phyloP scores from a whole-genome alignment of 805 yeast species.

The Yamadazyma paraphyllophila region DNA sequence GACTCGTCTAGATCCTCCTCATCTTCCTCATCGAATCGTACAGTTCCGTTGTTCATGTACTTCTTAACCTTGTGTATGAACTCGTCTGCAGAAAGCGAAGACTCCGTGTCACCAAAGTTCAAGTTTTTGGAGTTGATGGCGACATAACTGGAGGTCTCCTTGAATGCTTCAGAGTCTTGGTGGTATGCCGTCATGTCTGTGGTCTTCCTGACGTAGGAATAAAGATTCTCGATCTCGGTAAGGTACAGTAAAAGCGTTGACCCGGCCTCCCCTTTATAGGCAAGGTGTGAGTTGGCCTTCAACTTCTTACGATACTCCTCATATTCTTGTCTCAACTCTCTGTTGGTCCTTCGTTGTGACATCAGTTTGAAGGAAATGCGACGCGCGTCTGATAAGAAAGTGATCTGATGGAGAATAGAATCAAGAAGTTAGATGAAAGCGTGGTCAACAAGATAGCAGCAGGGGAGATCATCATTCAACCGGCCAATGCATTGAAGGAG shows the following conservation, averaged over 20 bases:
- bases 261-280: conserved; percentile 13
- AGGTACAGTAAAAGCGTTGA: conserved; percentile 10
- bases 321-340: conserved; percentile 2
- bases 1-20: conserved; percentile 9
- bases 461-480: conserved; percentile 92
- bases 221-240: conserved; percentile 11
- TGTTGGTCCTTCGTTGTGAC: background rate
- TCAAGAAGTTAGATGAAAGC: conserved; percentile 49
- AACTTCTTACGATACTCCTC: conserved; percentile 10
- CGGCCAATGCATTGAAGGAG: conserved; percentile 92
- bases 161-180: conserved; percentile 62
- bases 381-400: too few species aligned
- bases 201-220: conserved; percentile 2
- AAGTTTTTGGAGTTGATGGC: conserved; percentile 62
- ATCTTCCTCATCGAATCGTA: background rate
- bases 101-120: conserved; percentile 54
- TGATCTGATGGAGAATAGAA: background rate
- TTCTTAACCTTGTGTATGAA: conserved; percentile 39
- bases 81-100: conserved; percentile 48
- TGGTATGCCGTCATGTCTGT: conserved; percentile 19
- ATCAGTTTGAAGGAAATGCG: background rate
- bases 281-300: conserved; percentile 10
- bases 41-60: conserved; percentile 16
- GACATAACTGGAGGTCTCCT: conserved; percentile 59
- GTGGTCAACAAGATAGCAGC: conserved; percentile 95